phyloP scores from a whole-genome alignment of 768 basidiomycete species.

The Agaricus blazei region DNA sequence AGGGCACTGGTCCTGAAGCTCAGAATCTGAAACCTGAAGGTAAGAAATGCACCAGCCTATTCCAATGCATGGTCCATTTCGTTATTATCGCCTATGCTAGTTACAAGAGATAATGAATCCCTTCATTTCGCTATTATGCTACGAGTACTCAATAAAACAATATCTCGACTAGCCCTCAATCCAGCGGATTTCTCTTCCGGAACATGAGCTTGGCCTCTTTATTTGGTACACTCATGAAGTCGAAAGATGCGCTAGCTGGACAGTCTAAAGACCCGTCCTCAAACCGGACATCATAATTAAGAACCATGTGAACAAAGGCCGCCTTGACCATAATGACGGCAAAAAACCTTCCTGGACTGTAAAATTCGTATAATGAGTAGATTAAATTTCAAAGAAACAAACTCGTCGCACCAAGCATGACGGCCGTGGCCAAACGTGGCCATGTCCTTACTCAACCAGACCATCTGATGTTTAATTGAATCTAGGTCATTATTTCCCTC shows the following conservation, averaged over 20 bases:
- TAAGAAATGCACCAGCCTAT: too few relatives aligned
- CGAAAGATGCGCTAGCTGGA: not conserved
- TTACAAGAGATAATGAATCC: not conserved
- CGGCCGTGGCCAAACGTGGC: slow-evolving; percentile 26
- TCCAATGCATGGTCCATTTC: not conserved
- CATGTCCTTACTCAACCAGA: slow-evolving; percentile 19
- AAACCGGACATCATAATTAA: slow-evolving; percentile 32
- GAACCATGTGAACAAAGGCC: slow-evolving; percentile 28
- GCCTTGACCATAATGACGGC: slow-evolving; percentile 33
- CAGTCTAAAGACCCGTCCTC: slow-evolving; percentile 8
- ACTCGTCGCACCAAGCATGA: slow-evolving; percentile 19
- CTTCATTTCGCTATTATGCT: not conserved
- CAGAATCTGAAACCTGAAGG: too few relatives aligned
- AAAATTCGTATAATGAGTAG: not conserved
- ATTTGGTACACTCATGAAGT: not conserved
- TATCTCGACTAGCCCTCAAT: not conserved
- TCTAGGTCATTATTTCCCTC: slow-evolving; percentile 14
- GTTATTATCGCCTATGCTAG: not conserved
- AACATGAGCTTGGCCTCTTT: slow-evolving; percentile 8
- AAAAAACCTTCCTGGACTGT: slow-evolving; percentile 37
- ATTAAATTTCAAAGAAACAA: not conserved
- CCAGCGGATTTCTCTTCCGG: slow-evolving; percentile 2
- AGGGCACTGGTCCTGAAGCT: too few relatives aligned
- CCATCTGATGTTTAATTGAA: slow-evolving; percentile 22
- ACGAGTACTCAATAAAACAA: not conserved